phyloP scores from a whole-genome alignment of 257 asterid genomes.

The Scutellaria barbata region DNA sequence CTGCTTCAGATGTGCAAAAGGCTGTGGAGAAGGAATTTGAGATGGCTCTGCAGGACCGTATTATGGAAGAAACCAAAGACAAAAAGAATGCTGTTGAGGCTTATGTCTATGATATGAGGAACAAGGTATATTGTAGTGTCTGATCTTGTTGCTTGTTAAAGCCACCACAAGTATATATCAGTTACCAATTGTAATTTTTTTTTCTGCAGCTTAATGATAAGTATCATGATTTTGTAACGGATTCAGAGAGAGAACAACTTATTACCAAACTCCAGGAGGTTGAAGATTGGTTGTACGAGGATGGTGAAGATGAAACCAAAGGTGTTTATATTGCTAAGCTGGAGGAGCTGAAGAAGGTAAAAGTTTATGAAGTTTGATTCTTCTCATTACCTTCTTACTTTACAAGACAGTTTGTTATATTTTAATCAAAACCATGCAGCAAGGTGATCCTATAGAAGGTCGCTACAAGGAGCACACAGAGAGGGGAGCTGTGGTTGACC shows the following conservation, averaged over 20 bases:
- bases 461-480: slow-evolving; percentile 79
- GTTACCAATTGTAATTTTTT: not conserved
- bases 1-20: slow-evolving; percentile 71
- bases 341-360: slow-evolving; percentile 77
- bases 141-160: not conserved
- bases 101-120: slow-evolving; percentile 90
- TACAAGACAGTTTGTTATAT: slow-evolving; percentile 18
- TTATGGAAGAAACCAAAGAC: slow-evolving; percentile 98
- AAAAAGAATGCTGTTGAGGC: slow-evolving; percentile 97
- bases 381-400: not conserved
- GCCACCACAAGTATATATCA: not conserved
- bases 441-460: slow-evolving; percentile 87
- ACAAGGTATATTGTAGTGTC: slow-evolving; percentile 56
- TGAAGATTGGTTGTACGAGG: slow-evolving; percentile 97
- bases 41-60: slow-evolving; percentile 98
- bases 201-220: slow-evolving; percentile 72
- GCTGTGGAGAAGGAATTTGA: slow-evolving; percentile 94
- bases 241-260: slow-evolving; percentile 74
- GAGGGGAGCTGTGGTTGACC: slow-evolving; percentile 77
- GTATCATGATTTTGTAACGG: slow-evolving; percentile 71
- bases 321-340: slow-evolving; percentile 77
- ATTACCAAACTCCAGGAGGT: slow-evolving; percentile 78
- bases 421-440: slow-evolving; percentile 50
- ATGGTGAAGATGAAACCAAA: slow-evolving; percentile 94
- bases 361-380: no score